Conservation (phyloP, 345 rosid species). For the Chamaenerion angustifolium region DNA sequence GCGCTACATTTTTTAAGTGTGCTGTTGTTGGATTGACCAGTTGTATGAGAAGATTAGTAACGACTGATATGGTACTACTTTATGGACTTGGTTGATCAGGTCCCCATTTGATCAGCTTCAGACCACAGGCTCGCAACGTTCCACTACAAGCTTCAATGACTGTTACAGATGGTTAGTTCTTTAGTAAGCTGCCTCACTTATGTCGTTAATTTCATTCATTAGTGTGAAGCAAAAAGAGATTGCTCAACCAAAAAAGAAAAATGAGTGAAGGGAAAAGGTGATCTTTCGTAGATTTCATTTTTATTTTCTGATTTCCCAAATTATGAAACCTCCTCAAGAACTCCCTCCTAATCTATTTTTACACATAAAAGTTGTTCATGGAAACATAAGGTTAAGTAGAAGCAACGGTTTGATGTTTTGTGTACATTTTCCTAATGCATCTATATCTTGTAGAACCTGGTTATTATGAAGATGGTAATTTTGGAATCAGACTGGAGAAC, state of each 20-base stretch:
- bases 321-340: too few relatives aligned
- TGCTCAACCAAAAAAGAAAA: too few relatives aligned
- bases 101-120: constrained; percentile 82
- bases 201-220: background rate
- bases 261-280: too few relatives aligned
- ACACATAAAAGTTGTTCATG: too few relatives aligned
- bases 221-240: too few relatives aligned
- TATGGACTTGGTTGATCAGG: constrained; percentile 35
- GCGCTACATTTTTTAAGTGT: background rate
- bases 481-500: constrained; percentile 93
- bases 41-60: background rate
- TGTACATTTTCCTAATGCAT: background rate
- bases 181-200: background rate
- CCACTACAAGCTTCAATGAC: constrained; percentile 98
- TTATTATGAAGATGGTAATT: constrained; percentile 85
- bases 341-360: too few relatives aligned
- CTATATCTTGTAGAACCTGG: constrained; percentile 56
- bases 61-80: too few relatives aligned
- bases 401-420: too few relatives aligned
- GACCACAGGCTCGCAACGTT: constrained; percentile 71
- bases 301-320: too few relatives aligned
- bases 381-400: too few relatives aligned
- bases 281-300: too few relatives aligned
- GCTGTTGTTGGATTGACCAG: background rate
- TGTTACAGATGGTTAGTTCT: constrained; percentile 79